phyloP scores from a whole-genome alignment of 129 eudicot species.

The Erigeron canadensis region DNA sequence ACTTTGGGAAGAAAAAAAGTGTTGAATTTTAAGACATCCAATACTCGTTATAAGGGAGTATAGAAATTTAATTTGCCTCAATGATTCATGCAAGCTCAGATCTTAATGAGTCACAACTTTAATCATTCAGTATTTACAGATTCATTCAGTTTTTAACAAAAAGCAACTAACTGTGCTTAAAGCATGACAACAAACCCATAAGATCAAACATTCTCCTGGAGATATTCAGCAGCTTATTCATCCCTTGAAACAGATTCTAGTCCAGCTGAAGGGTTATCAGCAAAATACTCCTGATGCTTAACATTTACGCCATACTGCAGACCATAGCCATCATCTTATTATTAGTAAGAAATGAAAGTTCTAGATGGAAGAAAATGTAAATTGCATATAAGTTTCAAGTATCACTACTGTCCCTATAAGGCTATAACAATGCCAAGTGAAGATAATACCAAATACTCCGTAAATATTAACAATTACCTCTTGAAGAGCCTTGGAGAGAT shows the following conservation, averaged over 20 bases:
- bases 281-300: conserved; percentile 91
- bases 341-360: background rate
- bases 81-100: background rate
- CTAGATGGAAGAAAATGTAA: background rate
- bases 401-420: background rate
- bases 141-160: conserved; percentile 6
- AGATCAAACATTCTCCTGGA: background rate
- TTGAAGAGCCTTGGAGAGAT: conserved; percentile 74
- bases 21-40: too few species aligned
- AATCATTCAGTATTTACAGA: conserved; percentile 12
- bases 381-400: background rate
- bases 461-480: conserved; percentile 48
- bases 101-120: conserved; percentile 4
- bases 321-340: background rate
- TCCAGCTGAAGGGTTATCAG: conserved; percentile 94
- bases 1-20: too few species aligned
- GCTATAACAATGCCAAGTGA: background rate
- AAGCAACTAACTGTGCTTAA: background rate
- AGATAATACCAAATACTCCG: background rate
- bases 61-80: background rate
- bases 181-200: conserved; percentile 4
- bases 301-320: conserved; percentile 88
- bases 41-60: too few species aligned
- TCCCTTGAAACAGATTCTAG: conserved; percentile 73
- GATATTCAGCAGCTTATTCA: conserved; percentile 40